These are phyloP conservation scores for Coniferiporia weirii DNA, from an alignment of 1,284 basidiomycete species.

Conservation along the genomic window DNA sequence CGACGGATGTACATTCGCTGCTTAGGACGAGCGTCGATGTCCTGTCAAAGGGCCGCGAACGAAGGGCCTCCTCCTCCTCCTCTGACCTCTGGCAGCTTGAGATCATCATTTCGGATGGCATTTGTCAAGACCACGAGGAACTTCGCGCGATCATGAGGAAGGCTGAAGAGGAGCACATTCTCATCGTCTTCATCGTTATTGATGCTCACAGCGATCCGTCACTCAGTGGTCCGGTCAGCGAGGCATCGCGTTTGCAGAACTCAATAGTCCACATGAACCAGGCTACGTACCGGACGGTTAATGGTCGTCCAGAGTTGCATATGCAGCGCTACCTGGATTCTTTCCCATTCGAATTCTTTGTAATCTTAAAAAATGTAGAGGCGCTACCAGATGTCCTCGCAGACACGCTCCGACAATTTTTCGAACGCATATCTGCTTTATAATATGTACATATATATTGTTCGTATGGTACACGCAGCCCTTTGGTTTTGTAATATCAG, in stretches of 20 bases:
- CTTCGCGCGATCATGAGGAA: conserved; percentile 78
- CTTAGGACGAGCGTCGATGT: conserved; percentile 80
- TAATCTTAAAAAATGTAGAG: conserved; percentile 88
- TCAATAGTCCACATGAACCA: conserved; percentile 95
- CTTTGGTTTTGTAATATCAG: not conserved
- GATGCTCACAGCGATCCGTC: conserved; percentile 70
- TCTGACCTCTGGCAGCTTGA: conserved; percentile 95
- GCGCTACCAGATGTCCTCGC: conserved; percentile 88
- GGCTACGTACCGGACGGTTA: conserved; percentile 82
- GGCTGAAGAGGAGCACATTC: conserved; percentile 87
- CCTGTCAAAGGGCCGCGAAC: conserved; percentile 72
- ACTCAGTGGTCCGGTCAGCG: conserved; percentile 21
- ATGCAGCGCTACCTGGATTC: conserved; percentile 90
- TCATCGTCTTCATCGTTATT: conserved; percentile 96
- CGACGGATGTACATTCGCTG: conserved; percentile 85
- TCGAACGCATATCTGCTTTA: conserved; percentile 58
- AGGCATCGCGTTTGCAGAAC: conserved; percentile 36
- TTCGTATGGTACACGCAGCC: not conserved
- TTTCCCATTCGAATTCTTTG: conserved; percentile 98
- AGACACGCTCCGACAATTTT: conserved; percentile 91
- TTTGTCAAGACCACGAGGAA: conserved; percentile 92
- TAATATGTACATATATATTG: conserved; percentile 2
- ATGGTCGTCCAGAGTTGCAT: conserved; percentile 84
- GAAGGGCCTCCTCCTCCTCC: conserved; percentile 50
- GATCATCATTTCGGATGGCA: conserved; percentile 98